Evolutionary conservation across 208 protist species (phyloP).

Genomic region (Acanthamoeba healyi): DNA sequence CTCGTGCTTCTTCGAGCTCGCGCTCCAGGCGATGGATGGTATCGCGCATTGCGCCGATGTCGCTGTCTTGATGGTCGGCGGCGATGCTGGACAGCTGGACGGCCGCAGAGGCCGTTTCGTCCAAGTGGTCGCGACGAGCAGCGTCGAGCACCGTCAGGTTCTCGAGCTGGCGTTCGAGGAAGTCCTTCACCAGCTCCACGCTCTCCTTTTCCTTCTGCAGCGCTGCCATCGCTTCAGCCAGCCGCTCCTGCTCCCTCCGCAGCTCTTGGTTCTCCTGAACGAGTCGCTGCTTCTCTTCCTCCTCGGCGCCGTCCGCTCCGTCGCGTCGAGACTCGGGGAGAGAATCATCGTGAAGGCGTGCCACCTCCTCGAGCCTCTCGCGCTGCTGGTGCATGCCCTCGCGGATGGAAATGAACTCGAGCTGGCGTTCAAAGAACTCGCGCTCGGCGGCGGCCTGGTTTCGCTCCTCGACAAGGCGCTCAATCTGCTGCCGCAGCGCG

Average conservation of each 20-base stretch:
- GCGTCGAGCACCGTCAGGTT: background rate
- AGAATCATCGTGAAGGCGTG: background rate
- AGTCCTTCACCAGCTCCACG: background rate
- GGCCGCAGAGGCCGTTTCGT: background rate
- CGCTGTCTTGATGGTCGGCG: background rate
- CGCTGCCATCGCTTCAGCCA: background rate
- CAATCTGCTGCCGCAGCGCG: no score
- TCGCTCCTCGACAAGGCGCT: no score
- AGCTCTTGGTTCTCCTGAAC: background rate
- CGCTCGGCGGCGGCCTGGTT: no score
- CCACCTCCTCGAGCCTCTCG: background rate
- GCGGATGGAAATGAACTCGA: background rate
- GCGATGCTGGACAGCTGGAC: background rate
- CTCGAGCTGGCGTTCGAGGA: conserved; percentile 48
- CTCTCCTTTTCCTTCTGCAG: background rate
- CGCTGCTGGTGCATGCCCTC: background rate
- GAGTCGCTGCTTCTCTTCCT: background rate
- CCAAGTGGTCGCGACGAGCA: background rate
- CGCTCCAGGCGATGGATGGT: background rate
- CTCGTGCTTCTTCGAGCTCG: background rate
- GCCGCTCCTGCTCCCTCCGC: background rate
- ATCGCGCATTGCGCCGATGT: no score
- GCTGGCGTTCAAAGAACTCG: background rate
- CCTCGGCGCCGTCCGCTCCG: background rate
- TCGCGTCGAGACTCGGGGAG: background rate